Evolutionary conservation across 2,329 filamentous ascomycete species (phyloP).

Genomic region (Fusarium decemcellulare): DNA sequence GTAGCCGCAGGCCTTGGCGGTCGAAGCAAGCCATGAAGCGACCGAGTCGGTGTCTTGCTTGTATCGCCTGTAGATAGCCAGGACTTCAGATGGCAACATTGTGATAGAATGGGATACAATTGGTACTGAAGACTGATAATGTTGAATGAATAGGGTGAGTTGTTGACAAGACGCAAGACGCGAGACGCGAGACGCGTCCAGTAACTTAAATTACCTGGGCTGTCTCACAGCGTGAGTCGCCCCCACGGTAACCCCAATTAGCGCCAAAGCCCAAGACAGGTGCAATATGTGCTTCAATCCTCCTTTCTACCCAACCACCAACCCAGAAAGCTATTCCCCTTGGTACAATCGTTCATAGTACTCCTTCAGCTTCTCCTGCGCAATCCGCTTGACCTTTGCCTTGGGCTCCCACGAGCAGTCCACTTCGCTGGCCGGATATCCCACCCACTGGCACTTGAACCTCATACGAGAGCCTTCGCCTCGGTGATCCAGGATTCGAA

Average conservation of each 20-base stretch:
- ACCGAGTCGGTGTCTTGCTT: conserved; percentile 58
- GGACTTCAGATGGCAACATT: conserved; percentile 41
- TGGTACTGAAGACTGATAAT: too few species aligned
- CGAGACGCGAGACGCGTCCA: too few species aligned
- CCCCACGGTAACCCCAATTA: too few species aligned
- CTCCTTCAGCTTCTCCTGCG: not conserved
- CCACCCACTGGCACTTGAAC: conserved; percentile 1
- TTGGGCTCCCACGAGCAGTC: not conserved
- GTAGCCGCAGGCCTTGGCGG: conserved; percentile 54
- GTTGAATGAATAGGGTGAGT: too few species aligned
- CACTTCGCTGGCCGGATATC: not conserved
- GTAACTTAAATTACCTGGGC: too few species aligned
- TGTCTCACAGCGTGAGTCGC: too few species aligned
- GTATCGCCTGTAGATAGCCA: conserved; percentile 55
- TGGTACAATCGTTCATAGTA: too few species aligned
- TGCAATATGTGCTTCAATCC: too few species aligned
- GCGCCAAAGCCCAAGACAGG: too few species aligned
- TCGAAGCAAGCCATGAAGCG: conserved; percentile 58
- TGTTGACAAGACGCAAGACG: too few species aligned
- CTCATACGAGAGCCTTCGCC: not conserved
- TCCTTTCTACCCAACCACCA: too few species aligned
- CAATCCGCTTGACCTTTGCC: not conserved
- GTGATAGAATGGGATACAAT: not conserved
- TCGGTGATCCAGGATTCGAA: not conserved
- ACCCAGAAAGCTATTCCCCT: too few species aligned